Evolutionary conservation across 306 rosid genomes (phyloP).

Genomic region (Trichosanthes cucumerina): DNA sequence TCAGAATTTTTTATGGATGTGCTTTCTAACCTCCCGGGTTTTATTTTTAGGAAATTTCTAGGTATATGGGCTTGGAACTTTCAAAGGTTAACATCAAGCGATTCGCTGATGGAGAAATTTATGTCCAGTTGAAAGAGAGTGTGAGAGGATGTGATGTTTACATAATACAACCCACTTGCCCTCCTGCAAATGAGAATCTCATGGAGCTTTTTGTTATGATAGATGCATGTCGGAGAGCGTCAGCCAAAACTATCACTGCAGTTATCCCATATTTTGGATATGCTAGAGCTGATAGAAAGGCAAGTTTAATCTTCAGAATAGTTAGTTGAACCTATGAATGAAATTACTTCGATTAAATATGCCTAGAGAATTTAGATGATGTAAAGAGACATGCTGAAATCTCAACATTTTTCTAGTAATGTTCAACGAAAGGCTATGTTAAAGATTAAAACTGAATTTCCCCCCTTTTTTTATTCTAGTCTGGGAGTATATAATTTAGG

Average conservation of each 20-base stretch:
- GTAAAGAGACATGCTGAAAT: neutral
- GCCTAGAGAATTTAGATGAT: neutral
- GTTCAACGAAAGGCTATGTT: neutral
- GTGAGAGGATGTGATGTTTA: slow-evolving; percentile 89
- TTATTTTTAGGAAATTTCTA: slow-evolving; percentile 59
- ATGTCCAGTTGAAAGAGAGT: slow-evolving; percentile 92
- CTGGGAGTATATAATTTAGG: neutral
- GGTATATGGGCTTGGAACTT: slow-evolving; percentile 89
- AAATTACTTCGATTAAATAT: neutral
- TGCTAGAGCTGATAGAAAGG: slow-evolving; percentile 99
- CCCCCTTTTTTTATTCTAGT: neutral
- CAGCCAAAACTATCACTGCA: slow-evolving; percentile 81
- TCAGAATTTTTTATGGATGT: neutral
- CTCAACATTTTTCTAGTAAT: neutral
- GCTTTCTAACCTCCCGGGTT: slow-evolving; percentile 4
- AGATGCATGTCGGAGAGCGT: slow-evolving; percentile 95
- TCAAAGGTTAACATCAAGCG: slow-evolving; percentile 69
- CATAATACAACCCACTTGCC: slow-evolving; percentile 81
- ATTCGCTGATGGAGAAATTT: slow-evolving; percentile 95
- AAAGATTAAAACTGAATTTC: neutral
- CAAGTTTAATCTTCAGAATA: slow-evolving; percentile 17
- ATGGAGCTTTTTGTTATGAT: slow-evolving; percentile 88
- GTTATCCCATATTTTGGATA: slow-evolving; percentile 97
- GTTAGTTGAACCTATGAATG: neutral
- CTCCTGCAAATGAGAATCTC: slow-evolving; percentile 93